Conservation (phyloP, 495 filamentous ascomycete species). For the Penicillium roqueforti region DNA sequence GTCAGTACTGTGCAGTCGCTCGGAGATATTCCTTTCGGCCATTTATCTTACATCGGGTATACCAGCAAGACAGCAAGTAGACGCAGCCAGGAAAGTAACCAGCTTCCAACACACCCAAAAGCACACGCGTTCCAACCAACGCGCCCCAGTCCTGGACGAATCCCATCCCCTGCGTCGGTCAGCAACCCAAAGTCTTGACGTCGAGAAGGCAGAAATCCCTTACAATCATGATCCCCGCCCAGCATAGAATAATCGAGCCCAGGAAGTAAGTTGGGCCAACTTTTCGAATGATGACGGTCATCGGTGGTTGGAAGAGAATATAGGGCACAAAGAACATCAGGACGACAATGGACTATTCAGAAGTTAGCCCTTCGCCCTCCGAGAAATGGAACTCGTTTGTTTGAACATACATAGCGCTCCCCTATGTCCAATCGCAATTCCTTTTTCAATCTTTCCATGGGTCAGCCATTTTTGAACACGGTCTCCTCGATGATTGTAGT, state of each 20-base stretch:
- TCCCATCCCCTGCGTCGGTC: constrained; percentile 46
- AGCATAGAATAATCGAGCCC: constrained; percentile 47
- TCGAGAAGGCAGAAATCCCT: not conserved
- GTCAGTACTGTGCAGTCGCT: not conserved
- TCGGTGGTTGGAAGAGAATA: constrained; percentile 57
- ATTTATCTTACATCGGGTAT: constrained; percentile 47
- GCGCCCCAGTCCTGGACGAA: constrained; percentile 49
- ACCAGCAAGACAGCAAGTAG: constrained; percentile 62
- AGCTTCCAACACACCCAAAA: constrained; percentile 62
- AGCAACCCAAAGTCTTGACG: not conserved
- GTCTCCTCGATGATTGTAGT: not conserved
- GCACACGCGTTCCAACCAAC: constrained; percentile 51
- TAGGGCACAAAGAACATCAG: constrained; percentile 68
- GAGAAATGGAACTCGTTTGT: not conserved
- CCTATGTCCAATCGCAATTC: constrained; percentile 47
- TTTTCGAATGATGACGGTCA: constrained; percentile 55
- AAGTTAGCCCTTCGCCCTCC: not conserved
- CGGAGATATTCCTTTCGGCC: not conserved
- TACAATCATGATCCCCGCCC: constrained; percentile 47
- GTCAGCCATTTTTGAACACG: not conserved
- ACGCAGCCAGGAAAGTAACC: constrained; percentile 60
- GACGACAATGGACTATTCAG: constrained; percentile 48
- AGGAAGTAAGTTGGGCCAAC: constrained; percentile 58
- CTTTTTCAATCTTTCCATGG: constrained; percentile 39
- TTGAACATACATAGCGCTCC: constrained; percentile 35